Evolutionary conservation across 2,329 filamentous ascomycete genomes (phyloP), one percentile per base, ranked within the genome.

Genomic region (Diaporthe sp.): DNA sequence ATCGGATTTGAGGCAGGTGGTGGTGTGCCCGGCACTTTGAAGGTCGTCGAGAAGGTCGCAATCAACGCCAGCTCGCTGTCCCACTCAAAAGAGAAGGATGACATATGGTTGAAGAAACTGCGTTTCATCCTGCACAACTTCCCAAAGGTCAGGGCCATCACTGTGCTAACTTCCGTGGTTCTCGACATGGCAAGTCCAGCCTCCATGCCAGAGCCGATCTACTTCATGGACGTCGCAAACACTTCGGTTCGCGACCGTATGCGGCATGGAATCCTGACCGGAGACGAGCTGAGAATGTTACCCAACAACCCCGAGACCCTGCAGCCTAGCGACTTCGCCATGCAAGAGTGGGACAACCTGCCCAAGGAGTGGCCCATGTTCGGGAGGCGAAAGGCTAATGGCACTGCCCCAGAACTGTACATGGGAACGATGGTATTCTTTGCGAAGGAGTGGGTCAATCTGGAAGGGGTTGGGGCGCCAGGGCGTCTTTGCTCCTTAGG

Each of bases 121-220:
- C 72, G 75, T 2, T 74, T 76, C 44, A 76, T 76, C 37, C 34
- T 76, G 4, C 39, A 37, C 1, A 74, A 55, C 37, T 74, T 76
- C 22, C 75, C 75, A 5, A 53, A 25, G 0, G 37, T 76, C 58
- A 49, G 51, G 19, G 58, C 42, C 2, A 72, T 76, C 22, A 74
- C 59, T 7, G 51, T 76, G 4, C 9, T 74, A 0, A 69, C 75
- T 1, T 31, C 67, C 1, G 57, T 74, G 1, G 59, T 76, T 8
- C 34, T 74, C 2, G 67, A 76, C 5, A 72, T 67, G 12, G 25
- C 53, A 1, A 67, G 53, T 10, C 67, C 75, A 2, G 25, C 4
- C 1, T 31, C 42, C 42, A 4, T 76, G 67, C 34, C 58, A 8
- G 1, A 25, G 39, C 31, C 72, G n/a, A 17, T 74, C 22, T 61